Conservation (phyloP, 129 eudicot genomes). For the Flaveria bidentis region DNA sequence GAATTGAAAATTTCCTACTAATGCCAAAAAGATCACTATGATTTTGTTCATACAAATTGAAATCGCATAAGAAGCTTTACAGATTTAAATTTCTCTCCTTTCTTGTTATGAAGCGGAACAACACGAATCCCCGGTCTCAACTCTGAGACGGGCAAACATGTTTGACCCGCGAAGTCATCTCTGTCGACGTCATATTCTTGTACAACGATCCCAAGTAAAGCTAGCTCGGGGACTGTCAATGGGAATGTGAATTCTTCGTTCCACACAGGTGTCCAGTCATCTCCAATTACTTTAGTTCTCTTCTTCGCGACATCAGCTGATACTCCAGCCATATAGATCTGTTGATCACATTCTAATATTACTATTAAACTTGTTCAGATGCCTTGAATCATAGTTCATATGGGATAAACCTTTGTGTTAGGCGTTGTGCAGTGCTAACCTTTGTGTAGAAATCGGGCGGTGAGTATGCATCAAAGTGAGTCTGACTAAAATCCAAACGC, state of each 20-base stretch:
- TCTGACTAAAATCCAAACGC: slow-evolving; percentile 85
- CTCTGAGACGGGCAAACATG: slow-evolving; percentile 80
- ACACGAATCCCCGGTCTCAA: slow-evolving; percentile 75
- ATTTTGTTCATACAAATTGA: slow-evolving; percentile 45
- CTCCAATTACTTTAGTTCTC: slow-evolving; percentile 71
- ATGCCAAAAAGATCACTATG: slow-evolving; percentile 5
- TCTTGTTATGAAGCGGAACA: slow-evolving; percentile 68
- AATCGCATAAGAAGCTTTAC: slow-evolving; percentile 82
- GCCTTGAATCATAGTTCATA: neutral
- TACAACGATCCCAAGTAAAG: slow-evolving; percentile 71
- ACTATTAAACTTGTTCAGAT: neutral
- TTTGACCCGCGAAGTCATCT: slow-evolving; percentile 90
- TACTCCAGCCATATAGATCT: slow-evolving; percentile 69
- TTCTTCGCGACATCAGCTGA: slow-evolving; percentile 63
- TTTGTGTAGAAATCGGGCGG: slow-evolving; percentile 88
- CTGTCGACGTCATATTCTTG: slow-evolving; percentile 71
- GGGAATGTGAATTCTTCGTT: slow-evolving; percentile 75
- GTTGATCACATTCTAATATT: slow-evolving; percentile 36
- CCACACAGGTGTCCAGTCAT: slow-evolving; percentile 82
- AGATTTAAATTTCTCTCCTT: slow-evolving; percentile 65
- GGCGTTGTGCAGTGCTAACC: slow-evolving; percentile 39
- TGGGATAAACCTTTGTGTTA: neutral
- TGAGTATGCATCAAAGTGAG: slow-evolving; percentile 81
- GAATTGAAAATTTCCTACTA: neutral
- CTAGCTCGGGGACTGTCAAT: slow-evolving; percentile 72